phyloP scores from a whole-genome alignment of 139 green algal genomes.

The Tetradesmus lagerheimii region DNA sequence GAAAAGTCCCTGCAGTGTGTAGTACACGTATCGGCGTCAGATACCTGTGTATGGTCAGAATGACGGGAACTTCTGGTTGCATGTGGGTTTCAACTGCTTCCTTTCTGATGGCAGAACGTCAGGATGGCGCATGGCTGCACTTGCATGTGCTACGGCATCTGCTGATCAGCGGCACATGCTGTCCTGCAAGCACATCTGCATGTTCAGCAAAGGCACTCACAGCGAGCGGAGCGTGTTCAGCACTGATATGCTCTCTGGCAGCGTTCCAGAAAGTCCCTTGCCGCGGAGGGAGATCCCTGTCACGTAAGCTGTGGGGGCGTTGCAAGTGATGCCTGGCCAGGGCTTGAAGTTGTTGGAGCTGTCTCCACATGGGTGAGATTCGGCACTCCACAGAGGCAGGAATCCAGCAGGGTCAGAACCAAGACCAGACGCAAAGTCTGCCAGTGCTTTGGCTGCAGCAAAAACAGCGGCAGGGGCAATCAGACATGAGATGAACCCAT shows the following conservation, averaged over 20 bases:
- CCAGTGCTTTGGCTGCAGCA: constrained; percentile 19
- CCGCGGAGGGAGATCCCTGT: neutral
- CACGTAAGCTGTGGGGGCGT: constrained; percentile 7
- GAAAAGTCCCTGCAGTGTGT: constrained; percentile 1
- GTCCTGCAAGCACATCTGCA: neutral
- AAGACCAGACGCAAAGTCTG: neutral
- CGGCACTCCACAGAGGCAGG: constrained; percentile 5
- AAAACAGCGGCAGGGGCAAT: neutral
- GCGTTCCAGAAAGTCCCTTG: neutral
- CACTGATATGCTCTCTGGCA: neutral
- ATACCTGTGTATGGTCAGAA: neutral
- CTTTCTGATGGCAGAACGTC: neutral
- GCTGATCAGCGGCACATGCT: neutral
- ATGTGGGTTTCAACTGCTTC: neutral
- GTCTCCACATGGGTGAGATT: constrained; percentile 26
- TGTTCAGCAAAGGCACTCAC: neutral
- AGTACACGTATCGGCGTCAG: neutral
- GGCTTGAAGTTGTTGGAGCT: constrained; percentile 11
- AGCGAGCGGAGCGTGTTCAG: constrained; percentile 8
- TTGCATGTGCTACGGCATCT: neutral
- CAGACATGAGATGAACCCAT: no score
- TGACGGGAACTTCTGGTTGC: neutral
- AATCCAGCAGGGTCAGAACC: constrained; percentile 1
- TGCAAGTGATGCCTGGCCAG: constrained; percentile 27
- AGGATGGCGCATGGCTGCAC: neutral